Evolutionary conservation across 345 rosid species (phyloP), one percentile per base, ranked within the genome.

Genomic region (Eutrema japonicum): DNA sequence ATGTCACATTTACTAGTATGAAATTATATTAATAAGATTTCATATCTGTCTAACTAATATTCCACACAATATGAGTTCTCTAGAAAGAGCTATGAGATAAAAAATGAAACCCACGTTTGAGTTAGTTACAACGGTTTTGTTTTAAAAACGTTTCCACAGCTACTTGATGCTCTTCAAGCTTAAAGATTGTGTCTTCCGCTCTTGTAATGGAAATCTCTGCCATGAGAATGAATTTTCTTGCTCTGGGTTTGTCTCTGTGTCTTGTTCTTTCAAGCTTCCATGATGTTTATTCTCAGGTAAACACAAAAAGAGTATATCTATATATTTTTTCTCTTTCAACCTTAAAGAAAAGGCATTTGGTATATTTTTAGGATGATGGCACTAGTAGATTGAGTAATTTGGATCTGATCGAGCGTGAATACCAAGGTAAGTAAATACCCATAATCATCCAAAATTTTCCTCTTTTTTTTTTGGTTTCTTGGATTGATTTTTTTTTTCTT

Each of bases 241-340:
- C 59, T 40, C 41, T 76, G 46, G 47, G 35, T 76, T 55, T 76
- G 38, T 48, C 71, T 64, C 53, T 77, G 52, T 77, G 53, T 70
- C 61, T 76, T 56, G 9, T 76, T 38, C 71, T 77, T 30, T 70
- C 71, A 35, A 64, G 48, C 55, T 70, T 77, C 68, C 53, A 70
- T 64, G 72, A 37, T 4, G 72, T 57, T 64, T 77, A 72, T 70
- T 77, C 49, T 64, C 80, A 77, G 80, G 80, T 77, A 77, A 64
- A 13, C 26, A 75, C 46, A 38, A 1, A 29, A 6, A 8, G 4
- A 22, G 5, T 64, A 9, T 35, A 7, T 4, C 27, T 16, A 16
- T 16, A 16, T 16, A 16, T 0, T 11, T 3, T 16, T 12, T 66
- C 0, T 4, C 3, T 12, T 59, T 35, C 35, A 42, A 45, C n/a